Evolutionary conservation across 2,329 filamentous ascomycete genomes (phyloP), one percentile per base, ranked within the genome.

Genomic region (Colletotrichum sp.): DNA sequence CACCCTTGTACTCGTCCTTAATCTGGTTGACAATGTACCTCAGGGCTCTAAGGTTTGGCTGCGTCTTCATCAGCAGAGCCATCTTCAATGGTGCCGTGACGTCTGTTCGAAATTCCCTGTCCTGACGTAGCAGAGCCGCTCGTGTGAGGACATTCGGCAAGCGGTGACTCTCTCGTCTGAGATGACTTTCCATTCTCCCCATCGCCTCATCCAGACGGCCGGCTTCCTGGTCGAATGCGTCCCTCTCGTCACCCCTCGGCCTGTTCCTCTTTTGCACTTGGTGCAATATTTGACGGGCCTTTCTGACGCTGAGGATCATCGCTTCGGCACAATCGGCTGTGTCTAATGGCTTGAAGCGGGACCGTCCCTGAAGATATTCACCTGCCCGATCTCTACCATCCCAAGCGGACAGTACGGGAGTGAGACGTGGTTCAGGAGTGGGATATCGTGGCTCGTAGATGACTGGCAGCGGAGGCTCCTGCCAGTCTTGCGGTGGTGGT

Each of bases 341-440:
- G 9, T 44, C 39, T n/a, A 12, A 44, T 44, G 18, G 39, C 5
- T 44, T 44, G 18, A 44, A 9, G 5, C 8, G 39, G 18, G 39
- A 44, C 0, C 2, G 39, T n/a, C 18, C 39, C 0, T 44, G 39
- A 10, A n/a, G 8, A 44, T 44, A 8, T 44, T n/a, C 39, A 0
- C 5, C 39, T 44, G 39, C 18, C 39, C 18, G 5, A 6, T 44
- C 39, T 6, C 18, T 0, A 44, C 10, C 0, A 0, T 44, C 39
- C 39, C 39, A 44, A n/a, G 39, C 18, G 5, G 18, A n/a, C 0
- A 1, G 39, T 12, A 12, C 39, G 1, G 39, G 39, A 0, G 39
- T n/a, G 8, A n/a, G 39, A 44, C 39, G 5, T n/a, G 39, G 5
- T 0, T 12, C 39, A 0, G 39, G 18, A n/a, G 18, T 44, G 5